Conservation (phyloP, 2,329 filamentous ascomycete species). For the Colletotrichum trifolii region DNA sequence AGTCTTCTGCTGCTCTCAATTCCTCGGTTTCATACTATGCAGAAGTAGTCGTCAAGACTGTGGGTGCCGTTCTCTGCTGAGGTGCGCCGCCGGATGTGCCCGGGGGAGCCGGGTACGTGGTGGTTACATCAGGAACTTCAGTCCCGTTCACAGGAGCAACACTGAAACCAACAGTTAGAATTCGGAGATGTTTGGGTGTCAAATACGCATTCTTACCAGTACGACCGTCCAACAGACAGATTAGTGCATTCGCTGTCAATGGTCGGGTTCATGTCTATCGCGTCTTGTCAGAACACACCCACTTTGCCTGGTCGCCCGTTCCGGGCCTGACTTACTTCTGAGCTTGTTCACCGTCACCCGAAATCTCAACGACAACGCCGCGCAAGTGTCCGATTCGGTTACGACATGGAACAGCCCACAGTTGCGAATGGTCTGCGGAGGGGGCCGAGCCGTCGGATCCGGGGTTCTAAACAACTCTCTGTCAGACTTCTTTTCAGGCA, state of each 20-base stretch:
- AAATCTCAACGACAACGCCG: neutral
- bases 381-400: neutral
- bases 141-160: slow-evolving; percentile 1
- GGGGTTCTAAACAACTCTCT: neutral
- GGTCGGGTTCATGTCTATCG: slow-evolving; percentile 6
- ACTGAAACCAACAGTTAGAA: neutral
- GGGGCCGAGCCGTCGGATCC: slow-evolving; percentile 1
- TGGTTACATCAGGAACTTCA: neutral
- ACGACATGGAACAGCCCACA: slow-evolving; percentile 3
- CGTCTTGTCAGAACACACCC: neutral
- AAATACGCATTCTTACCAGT: neutral
- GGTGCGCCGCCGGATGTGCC: slow-evolving; percentile 2
- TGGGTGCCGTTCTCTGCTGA: slow-evolving; percentile 3
- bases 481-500: neutral
- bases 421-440: slow-evolving; percentile 7
- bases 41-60: slow-evolving; percentile 1
- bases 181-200: neutral
- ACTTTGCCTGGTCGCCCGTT: neutral
- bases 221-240: neutral
- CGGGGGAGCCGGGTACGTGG: neutral
- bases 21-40: neutral
- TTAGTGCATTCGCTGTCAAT: slow-evolving; percentile 2
- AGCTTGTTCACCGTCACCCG: neutral
- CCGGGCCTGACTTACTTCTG: neutral
- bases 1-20: neutral